Conservation (phyloP, 345 rosid species). For the Bretschneidera sinensis region DNA sequence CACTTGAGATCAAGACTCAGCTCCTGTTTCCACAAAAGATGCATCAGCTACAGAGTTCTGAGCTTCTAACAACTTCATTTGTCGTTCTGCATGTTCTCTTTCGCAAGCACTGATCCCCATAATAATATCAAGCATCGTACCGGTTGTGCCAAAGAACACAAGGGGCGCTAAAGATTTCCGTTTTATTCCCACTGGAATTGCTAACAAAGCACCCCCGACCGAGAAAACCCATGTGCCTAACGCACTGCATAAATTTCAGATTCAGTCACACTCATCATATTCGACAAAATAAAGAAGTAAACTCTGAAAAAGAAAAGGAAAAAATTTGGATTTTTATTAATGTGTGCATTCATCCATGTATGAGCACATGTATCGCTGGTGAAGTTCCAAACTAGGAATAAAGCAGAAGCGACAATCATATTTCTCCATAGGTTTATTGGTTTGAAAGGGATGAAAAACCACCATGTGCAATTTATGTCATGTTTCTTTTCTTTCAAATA, state of each 20-base stretch:
- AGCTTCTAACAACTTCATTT: slow-evolving; percentile 72
- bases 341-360: not conserved
- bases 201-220: slow-evolving; percentile 73
- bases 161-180: slow-evolving; percentile 85
- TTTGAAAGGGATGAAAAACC: too few relatives aligned
- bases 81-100: slow-evolving; percentile 96
- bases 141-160: slow-evolving; percentile 94
- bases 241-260: slow-evolving; percentile 49
- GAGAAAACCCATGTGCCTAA: slow-evolving; percentile 96
- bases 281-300: not conserved
- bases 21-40: slow-evolving; percentile 15
- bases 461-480: too few relatives aligned
- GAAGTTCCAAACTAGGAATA: too few relatives aligned
- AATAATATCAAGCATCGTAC: slow-evolving; percentile 92
- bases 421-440: too few relatives aligned
- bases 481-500: too few relatives aligned
- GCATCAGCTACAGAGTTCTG: slow-evolving; percentile 33
- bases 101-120: slow-evolving; percentile 85
- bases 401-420: too few relatives aligned
- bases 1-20: slow-evolving; percentile 7
- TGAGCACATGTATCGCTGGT: too few relatives aligned
- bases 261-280: not conserved
- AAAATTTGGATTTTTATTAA: not conserved
- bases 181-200: slow-evolving; percentile 89
- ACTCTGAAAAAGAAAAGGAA: not conserved